Evolutionary conservation across 148 eudicot genomes (phyloP), one percentile per base, ranked within the genome.

Genomic region (Cornus controversa): DNA sequence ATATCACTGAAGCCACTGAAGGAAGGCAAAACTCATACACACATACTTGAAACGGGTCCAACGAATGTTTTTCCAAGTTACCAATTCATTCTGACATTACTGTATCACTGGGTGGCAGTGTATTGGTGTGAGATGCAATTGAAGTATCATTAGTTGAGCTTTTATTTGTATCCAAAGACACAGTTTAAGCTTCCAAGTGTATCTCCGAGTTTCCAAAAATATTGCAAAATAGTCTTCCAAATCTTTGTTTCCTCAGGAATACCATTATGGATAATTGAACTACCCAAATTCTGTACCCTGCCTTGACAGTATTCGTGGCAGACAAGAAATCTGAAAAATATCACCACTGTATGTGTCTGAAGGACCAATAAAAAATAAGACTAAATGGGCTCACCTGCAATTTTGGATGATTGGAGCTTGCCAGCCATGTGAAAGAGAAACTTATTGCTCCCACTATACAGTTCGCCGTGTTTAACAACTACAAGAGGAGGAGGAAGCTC

Each of bases 391-490:
- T 80, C 75, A 86, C 92, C 83, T 71, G 73, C 77, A 73, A 57
- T 76, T 67, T 89, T 87, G 67, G 86, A 78, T 66, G 81, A 24
- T 74, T 79, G 84, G 29, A 72, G 25, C 81, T 85, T 90, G 80
- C 80, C 73, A 70, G 90, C 83, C 79, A 81, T 65, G 63, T 79
- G 80, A 31, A 84, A 82, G 67, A 85, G 80, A 78, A 88, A 81
- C 80, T 88, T 88, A 66, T 75, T 84, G 54, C 81, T 84, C 26
- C 87, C 89, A 65, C 73, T 81, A 50, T 81, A 69, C 45, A 40
- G 86, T 71, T 86, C 85, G 54, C 74, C 75, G 64, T 80, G 82
- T 77, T 80, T 85, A 67, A 78, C 65, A 57, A 87, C 86, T 89
- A 79, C 69, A 82, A 40, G 76, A 75, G 79, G 57, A 37, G 64